Conservation (phyloP, 768 basidiomycete genomes). For the Amanita fuliginea region DNA sequence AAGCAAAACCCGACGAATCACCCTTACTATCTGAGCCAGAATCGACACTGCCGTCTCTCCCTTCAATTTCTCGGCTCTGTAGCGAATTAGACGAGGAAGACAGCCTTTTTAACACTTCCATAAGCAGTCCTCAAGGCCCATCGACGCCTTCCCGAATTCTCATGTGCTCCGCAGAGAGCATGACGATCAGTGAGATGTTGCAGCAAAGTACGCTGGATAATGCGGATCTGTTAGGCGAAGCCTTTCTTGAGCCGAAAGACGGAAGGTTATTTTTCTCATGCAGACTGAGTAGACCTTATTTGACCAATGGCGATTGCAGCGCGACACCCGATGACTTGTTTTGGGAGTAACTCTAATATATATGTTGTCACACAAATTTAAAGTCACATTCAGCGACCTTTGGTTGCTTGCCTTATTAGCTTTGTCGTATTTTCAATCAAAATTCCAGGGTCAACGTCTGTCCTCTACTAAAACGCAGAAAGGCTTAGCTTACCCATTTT, state of each 20-base stretch:
- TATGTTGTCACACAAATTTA: no score
- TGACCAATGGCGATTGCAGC: neutral
- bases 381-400: no score
- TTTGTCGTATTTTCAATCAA: no score
- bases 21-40: neutral
- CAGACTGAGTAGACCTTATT: neutral
- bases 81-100: neutral
- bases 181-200: neutral
- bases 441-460: no score
- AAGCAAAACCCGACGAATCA: neutral
- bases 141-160: neutral
- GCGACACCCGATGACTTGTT: neutral
- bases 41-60: neutral
- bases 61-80: conserved; percentile 1
- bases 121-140: neutral
- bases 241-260: neutral
- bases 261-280: neutral
- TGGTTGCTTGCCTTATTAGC: no score
- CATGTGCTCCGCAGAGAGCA: neutral
- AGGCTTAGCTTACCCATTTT: no score
- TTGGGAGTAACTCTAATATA: neutral
- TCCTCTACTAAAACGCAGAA: no score
- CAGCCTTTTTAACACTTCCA: neutral
- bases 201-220: neutral
- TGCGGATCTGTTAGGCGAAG: neutral